phyloP scores from a whole-genome alignment of 768 basidiomycete species.

The Mycena venus region DNA sequence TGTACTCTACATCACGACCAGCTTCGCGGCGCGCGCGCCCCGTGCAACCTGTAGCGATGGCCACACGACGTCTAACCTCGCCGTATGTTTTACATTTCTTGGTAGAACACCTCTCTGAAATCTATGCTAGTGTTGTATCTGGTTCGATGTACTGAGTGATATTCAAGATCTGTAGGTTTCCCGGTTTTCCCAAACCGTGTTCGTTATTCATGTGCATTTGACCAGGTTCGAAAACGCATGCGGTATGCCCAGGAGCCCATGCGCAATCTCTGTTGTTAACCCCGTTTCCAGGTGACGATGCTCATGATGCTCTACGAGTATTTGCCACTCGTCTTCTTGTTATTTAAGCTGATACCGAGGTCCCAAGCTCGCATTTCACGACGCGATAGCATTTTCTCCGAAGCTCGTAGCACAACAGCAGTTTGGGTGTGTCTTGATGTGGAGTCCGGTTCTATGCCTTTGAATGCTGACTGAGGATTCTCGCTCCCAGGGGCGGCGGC shows the following conservation, averaged over 20 bases:
- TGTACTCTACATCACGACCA: too few species aligned
- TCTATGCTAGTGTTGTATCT: constrained; percentile 15
- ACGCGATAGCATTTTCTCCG: constrained; percentile 29
- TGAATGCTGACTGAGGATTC: background rate
- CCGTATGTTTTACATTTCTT: too few species aligned
- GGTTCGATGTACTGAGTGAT: background rate
- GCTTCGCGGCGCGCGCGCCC: too few species aligned
- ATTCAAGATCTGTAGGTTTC: background rate
- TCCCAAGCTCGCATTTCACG: constrained; percentile 32
- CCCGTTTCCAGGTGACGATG: background rate
- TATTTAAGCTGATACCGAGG: background rate
- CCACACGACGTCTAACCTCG: too few species aligned
- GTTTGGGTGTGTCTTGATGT: too few species aligned
- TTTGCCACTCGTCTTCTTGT: too few species aligned
- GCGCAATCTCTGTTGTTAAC: background rate
- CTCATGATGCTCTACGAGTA: background rate
- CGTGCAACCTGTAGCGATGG: too few species aligned
- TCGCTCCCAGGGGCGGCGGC: constrained; percentile 19
- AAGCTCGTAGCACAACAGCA: background rate
- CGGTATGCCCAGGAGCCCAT: background rate
- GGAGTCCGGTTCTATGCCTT: too few species aligned
- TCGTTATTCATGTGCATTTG: background rate
- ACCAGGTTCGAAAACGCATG: background rate
- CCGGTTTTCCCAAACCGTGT: background rate
- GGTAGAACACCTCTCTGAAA: too few species aligned